Base-by-base conservation (phyloP, 257 asterid species). In the Anisodus tanguticus region DNA sequence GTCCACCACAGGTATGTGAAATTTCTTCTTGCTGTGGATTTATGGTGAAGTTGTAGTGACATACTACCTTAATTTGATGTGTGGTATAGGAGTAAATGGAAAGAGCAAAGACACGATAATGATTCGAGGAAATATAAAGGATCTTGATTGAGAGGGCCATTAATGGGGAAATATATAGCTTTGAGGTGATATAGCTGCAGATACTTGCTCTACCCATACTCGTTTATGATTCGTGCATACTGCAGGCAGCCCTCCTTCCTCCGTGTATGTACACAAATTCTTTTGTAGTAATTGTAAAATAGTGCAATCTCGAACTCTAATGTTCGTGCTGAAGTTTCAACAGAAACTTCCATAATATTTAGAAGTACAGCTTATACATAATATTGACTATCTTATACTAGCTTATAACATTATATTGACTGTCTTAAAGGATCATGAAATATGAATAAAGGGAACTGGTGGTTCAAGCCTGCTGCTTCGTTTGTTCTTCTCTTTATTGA, bases 1-100 rank as follows among this genome's bases (percentile, higher is more conserved):
- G 84, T 35, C 82, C 91, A 83, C 81, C 88, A 16, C 89, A 92
- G 94, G 97, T 92, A 87, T 67, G 85, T 54, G 43, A 35, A 41
- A 22, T 39, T 53, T 57, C 51, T 47, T 76, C 45, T 12, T 26
- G 37, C 47, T 51, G 45, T 3, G 35, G 35, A 31, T 31, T 1
- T 31, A 22, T 0, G 63, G 22, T 76, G 62, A 76, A 76, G 45
- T 51, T 4, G 81, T 4, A 51, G 51, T 82, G 86, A 82, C 79
- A 12, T 16, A 9, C 69, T 81, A 59, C 49, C 58, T 62, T 69
- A 15, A 31, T 60, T 74, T 51, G 57, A 69, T 37, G 12, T 77
- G 41, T 55, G 13, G 45, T 26, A 19, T 68, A 86, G 93, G 90
- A 90, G 86, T 90, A 49, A 87, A 47, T 31, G 35, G 16, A 60